Evolutionary conservation across 176 grass and related monocot species (phyloP).

Genomic region (Canna indica): DNA sequence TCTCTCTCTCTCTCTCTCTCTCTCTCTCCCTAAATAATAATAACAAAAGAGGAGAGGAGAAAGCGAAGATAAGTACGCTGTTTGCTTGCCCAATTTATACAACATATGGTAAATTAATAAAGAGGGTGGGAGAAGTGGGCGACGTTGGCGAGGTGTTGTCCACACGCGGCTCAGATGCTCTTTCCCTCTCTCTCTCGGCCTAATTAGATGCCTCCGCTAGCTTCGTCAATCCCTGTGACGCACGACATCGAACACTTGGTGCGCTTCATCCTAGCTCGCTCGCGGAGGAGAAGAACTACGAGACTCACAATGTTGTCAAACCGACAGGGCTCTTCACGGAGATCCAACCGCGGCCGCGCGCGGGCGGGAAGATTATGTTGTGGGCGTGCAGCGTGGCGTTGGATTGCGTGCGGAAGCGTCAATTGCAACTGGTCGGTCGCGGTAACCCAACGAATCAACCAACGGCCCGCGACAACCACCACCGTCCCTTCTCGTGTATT

Average conservation of each 20-base stretch:
- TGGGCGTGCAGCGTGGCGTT: too few species aligned
- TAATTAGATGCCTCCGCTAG: background rate
- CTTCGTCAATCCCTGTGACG: too few species aligned
- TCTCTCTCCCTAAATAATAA: background rate
- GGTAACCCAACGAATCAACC: too few species aligned
- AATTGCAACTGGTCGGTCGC: too few species aligned
- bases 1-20: background rate
- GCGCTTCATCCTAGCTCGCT: too few species aligned
- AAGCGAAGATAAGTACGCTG: background rate
- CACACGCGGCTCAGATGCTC: background rate
- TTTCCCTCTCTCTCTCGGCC: background rate
- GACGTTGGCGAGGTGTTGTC: conserved; percentile 5
- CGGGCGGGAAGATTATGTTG: background rate
- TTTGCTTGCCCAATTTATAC: background rate
- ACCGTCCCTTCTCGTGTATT: background rate
- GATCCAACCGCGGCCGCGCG: too few species aligned
- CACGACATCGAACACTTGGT: too few species aligned
- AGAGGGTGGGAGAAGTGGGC: background rate
- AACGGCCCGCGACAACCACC: background rate
- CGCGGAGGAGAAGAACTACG: too few species aligned
- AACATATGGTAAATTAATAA: background rate
- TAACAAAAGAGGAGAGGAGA: background rate
- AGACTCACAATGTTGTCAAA: too few species aligned
- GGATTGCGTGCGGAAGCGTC: too few species aligned
- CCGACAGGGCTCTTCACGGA: background rate